phyloP scores from a whole-genome alignment of 139 green algal genomes.

The Coelastrella sp. region DNA sequence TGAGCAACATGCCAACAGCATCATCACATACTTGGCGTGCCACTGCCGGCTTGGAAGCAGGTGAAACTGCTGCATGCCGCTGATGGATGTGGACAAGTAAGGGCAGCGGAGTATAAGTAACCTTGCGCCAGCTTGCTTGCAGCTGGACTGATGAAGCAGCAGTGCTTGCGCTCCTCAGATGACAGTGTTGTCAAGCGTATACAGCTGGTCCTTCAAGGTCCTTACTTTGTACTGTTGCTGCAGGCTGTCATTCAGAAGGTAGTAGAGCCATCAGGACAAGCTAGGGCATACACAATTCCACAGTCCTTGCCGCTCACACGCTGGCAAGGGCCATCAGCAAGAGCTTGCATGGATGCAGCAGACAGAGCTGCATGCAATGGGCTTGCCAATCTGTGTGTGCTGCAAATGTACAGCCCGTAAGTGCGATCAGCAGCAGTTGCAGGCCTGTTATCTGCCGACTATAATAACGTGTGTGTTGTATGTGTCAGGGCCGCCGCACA shows the following conservation, averaged over 20 bases:
- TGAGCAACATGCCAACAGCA: background rate
- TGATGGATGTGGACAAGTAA: too few relatives aligned
- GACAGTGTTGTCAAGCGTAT: too few relatives aligned
- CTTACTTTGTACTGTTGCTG: background rate
- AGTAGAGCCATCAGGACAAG: conserved; percentile 17
- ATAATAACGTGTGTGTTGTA: too few relatives aligned
- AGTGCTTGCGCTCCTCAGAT: background rate
- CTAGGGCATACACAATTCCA: conserved; percentile 36
- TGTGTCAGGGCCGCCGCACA: background rate
- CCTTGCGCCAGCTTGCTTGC: too few relatives aligned
- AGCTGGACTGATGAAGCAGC: too few relatives aligned
- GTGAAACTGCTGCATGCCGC: too few relatives aligned
- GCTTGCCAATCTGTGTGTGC: conserved; percentile 73
- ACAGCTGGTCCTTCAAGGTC: background rate
- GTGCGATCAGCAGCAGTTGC: background rate
- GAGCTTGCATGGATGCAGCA: conserved; percentile 49
- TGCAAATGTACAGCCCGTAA: conserved; percentile 66
- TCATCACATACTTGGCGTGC: background rate
- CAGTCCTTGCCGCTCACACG: conserved; percentile 54
- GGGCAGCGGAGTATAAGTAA: too few relatives aligned
- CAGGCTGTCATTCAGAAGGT: conserved; percentile 45
- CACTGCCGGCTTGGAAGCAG: too few relatives aligned
- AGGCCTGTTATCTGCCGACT: too few relatives aligned
- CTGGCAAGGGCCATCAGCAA: conserved; percentile 54
- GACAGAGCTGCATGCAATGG: conserved; percentile 63